Evolutionary conservation across 1,139 yeast genomes (phyloP), one percentile per base, ranked within the genome.

Genomic region (Meyerozyma carpophila): DNA sequence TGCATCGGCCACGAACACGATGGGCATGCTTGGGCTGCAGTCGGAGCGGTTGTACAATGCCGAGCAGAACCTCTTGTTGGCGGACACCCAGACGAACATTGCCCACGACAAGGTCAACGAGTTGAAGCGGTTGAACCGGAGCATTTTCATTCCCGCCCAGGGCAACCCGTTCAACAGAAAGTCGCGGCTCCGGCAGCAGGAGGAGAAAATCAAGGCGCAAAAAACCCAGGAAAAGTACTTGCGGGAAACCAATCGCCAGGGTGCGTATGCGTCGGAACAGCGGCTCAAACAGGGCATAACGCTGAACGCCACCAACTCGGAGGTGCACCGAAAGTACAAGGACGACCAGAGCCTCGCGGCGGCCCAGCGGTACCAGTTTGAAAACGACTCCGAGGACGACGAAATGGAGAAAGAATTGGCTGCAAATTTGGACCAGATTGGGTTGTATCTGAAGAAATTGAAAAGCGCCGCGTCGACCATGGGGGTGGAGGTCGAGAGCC

Each of bases 1-100:
- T 61, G 86, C 85, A 44, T 79, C 91, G 8, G 98, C 96, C 24
- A 77, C 89, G 43, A 89, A 91, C 60, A 85, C 98, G 0, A 68
- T 91, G 53, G 97, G 97, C 25, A 82, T 89, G 81, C 75, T 93
- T 44, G 98, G 98, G 26, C 80, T 93, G 18, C 98, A 94, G 63
- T 83, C 95, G 44, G 97, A 90, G 60, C 72, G 89, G 43, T 70
- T 93, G 50, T 86, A 84, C 59, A 81, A 79, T 57, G 82, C 93
- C 16, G 97, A 91, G 60, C 82, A 81, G 53, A 84, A 82, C 54
- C 66, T 93, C 53, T 79, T 87, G 45, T 66, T 86, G 45, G 88
- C 95, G 39, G 87, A 83, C 47, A 83, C 90, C 2, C 96, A 90
- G 59, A 87, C 89, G 49, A 74, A 81, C 53, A 79, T 86, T 47